These are phyloP conservation scores for Ambrosia artemisiifolia DNA, from an alignment of 129 eudicot species.

Conservation along the genomic window DNA sequence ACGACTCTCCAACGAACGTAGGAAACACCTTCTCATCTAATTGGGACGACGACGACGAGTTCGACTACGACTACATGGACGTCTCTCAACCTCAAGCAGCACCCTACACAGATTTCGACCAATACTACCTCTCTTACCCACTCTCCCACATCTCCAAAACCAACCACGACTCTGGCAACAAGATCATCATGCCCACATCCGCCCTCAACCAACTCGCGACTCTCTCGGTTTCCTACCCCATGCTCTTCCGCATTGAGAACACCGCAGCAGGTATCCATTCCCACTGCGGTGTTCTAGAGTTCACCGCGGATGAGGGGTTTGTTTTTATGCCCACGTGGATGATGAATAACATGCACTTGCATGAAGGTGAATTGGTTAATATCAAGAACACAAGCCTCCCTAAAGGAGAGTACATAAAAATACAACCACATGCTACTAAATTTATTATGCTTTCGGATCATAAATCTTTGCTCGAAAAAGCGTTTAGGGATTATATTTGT, in stretches of 20 bases:
- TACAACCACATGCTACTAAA: constrained; percentile 34
- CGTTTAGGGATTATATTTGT: constrained; percentile 10
- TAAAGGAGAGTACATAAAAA: constrained; percentile 25
- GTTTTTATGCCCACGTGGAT: constrained; percentile 5
- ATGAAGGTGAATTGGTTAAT: background rate
- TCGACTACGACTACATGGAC: background rate
- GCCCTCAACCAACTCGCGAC: constrained; percentile 2
- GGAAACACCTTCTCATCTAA: no score
- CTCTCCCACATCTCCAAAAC: constrained; percentile 2
- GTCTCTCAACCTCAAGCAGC: background rate
- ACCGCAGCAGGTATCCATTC: background rate
- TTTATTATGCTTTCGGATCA: constrained; percentile 16
- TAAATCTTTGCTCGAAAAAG: constrained; percentile 10
- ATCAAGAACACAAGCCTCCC: constrained; percentile 6
- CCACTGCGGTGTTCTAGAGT: constrained; percentile 4
- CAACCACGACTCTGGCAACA: background rate
- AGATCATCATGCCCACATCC: background rate
- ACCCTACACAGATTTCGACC: background rate
- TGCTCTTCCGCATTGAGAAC: background rate
- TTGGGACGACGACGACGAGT: no score
- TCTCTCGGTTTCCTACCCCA: background rate
- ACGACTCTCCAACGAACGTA: background rate
- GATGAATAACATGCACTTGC: constrained; percentile 8
- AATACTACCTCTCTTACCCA: background rate
- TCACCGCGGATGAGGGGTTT: background rate